Conservation (phyloP, 2,329 filamentous ascomycete genomes). For the Talaromyces atroroseus region DNA sequence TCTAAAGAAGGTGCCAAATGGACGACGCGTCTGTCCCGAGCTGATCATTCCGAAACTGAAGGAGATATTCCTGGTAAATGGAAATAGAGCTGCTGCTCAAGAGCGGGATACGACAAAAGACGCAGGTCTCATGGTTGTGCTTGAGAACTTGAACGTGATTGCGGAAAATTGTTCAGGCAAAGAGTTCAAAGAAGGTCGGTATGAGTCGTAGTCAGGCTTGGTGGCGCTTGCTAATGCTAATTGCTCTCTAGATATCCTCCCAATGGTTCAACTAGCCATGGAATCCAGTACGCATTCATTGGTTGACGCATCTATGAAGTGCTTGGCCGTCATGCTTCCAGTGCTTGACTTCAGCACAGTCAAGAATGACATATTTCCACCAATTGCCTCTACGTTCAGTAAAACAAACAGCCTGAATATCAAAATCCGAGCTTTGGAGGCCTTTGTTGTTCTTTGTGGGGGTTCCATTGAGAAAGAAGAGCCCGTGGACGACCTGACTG, state of each 20-base stretch:
- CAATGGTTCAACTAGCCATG: conserved; percentile 75
- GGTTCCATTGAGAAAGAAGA: conserved; percentile 53
- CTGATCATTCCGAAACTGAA: conserved; percentile 79
- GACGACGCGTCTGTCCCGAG: conserved; percentile 73
- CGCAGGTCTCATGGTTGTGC: conserved; percentile 81
- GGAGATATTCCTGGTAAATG: conserved; percentile 68
- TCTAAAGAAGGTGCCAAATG: conserved; percentile 68
- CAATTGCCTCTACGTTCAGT: conserved; percentile 83
- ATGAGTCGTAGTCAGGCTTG: conserved; percentile 3
- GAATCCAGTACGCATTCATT: conserved; percentile 85
- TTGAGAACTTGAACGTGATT: conserved; percentile 74
- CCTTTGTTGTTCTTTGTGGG: conserved; percentile 84
- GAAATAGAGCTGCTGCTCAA: conserved; percentile 39
- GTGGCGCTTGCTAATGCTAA: conserved; percentile 18
- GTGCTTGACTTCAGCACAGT: conserved; percentile 93
- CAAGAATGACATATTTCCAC: conserved; percentile 93
- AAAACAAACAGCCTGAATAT: conserved; percentile 91
- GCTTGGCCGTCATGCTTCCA: conserved; percentile 72
- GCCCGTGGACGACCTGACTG: conserved; percentile 67
- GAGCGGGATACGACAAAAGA: conserved; percentile 81
- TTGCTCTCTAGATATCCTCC: conserved; percentile 64
- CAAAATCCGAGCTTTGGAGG: conserved; percentile 86
- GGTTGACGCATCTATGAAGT: conserved; percentile 77
- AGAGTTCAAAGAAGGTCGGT: conserved; percentile 85
- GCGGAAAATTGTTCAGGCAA: conserved; percentile 79